These are phyloP conservation scores for Starmerella vaccinii DNA, from an alignment of 805 yeast genomes.

Conservation along the genomic window DNA sequence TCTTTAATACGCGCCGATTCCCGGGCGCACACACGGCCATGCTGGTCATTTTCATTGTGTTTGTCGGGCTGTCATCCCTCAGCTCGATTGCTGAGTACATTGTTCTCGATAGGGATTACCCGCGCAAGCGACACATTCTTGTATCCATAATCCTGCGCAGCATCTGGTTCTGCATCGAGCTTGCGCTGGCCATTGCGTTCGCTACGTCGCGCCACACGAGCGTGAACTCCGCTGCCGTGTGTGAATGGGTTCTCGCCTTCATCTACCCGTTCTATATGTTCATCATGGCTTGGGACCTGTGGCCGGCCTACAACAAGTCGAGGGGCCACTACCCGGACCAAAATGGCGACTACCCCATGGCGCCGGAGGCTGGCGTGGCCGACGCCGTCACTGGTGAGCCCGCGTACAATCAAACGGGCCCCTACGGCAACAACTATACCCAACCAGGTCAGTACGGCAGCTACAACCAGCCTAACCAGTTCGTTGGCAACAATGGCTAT, in stretches of 20 bases:
- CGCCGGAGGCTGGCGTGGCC: conserved; percentile 3
- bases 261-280: conserved; percentile 66
- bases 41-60: conserved; percentile 66
- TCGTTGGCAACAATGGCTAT: too few species aligned
- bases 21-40: conserved; percentile 45
- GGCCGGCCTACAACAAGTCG: conserved; percentile 44
- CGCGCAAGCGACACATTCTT: conserved; percentile 29
- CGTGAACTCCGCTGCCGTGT: conserved; percentile 43
- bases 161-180: conserved; percentile 57
- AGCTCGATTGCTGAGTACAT: conserved; percentile 39
- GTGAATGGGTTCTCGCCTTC: conserved; percentile 80
- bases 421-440: not conserved
- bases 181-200: conserved; percentile 59
- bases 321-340: conserved; percentile 24
- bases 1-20: conserved; percentile 55
- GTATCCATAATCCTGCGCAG: conserved; percentile 42
- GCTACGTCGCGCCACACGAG: conserved; percentile 31
- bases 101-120: conserved; percentile 40
- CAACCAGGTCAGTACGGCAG: not conserved
- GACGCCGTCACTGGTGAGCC: not conserved
- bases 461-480: not conserved
- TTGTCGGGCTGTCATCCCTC: conserved; percentile 45
- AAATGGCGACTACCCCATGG: conserved; percentile 14
- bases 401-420: not conserved
- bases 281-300: conserved; percentile 58